Conservation (phyloP, 2,329 filamentous ascomycete genomes). For the Verticillium tricorpus region DNA sequence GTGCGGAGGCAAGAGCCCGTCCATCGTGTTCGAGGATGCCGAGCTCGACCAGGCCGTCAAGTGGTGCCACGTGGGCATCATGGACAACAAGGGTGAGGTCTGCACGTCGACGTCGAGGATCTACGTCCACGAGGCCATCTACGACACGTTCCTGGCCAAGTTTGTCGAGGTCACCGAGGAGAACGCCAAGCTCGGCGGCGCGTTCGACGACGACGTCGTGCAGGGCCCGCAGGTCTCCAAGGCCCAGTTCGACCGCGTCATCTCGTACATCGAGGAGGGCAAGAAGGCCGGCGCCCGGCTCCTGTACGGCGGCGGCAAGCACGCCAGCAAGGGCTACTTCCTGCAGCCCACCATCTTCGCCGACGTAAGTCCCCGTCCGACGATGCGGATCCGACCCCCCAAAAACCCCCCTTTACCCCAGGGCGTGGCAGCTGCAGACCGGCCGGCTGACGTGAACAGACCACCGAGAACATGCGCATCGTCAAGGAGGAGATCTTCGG, state of each 20-base stretch:
- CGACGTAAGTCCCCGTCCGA: constrained; percentile 14
- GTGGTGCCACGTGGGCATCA: constrained; percentile 29
- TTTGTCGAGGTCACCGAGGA: constrained; percentile 51
- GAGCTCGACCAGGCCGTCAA: constrained; percentile 60
- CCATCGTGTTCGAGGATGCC: constrained; percentile 54
- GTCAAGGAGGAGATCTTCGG: constrained; percentile 26
- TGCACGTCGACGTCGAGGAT: constrained; percentile 55
- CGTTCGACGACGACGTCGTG: constrained; percentile 56
- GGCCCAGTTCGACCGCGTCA: constrained; percentile 57
- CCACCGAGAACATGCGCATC: constrained; percentile 19
- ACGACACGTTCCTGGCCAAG: constrained; percentile 53
- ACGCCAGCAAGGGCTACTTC: constrained; percentile 18
- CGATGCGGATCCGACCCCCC: not conserved
- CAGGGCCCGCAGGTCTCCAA: constrained; percentile 65
- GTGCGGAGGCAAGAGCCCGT: constrained; percentile 53
- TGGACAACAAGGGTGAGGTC: constrained; percentile 54
- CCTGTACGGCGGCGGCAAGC: constrained; percentile 42
- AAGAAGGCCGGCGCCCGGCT: constrained; percentile 59
- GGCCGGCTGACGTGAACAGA: not conserved
- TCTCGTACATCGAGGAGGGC: constrained; percentile 60
- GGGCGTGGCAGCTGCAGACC: too few species aligned
- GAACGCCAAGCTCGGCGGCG: constrained; percentile 56
- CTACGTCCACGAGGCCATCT: constrained; percentile 52
- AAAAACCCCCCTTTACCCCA: not conserved
- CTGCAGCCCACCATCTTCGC: constrained; percentile 15